Conservation (phyloP, 2,329 filamentous ascomycete species). For the Aspergillus alliaceus region DNA sequence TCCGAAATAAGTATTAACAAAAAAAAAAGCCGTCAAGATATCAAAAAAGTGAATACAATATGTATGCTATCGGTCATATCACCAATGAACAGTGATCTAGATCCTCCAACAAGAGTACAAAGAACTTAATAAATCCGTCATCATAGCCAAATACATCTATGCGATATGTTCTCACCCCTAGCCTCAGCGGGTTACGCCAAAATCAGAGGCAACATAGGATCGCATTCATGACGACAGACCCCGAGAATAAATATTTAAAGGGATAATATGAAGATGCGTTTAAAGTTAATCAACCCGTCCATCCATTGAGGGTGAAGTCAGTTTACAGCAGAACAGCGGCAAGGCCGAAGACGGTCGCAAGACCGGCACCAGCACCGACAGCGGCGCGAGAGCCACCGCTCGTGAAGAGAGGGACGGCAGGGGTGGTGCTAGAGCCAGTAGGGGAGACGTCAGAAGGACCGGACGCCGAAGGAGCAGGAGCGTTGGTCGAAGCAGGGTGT, state of each 20-base stretch:
- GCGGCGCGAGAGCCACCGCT: constrained; percentile 53
- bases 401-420: constrained; percentile 43
- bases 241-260: neutral
- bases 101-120: neutral
- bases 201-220: neutral
- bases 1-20: constrained; percentile 1
- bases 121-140: neutral
- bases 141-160: neutral
- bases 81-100: constrained; percentile 1
- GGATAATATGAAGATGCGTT: neutral
- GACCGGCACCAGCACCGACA: constrained; percentile 49
- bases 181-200: neutral
- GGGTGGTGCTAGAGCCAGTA: constrained; percentile 25
- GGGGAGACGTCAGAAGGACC: constrained; percentile 20
- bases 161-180: neutral
- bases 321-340: constrained; percentile 49
- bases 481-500: constrained; percentile 13
- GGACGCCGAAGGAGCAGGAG: constrained; percentile 14
- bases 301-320: neutral
- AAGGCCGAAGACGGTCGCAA: constrained; percentile 55
- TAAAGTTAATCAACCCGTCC: neutral
- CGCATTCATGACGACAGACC: neutral
- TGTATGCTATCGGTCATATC: constrained; percentile 7
- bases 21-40: neutral
- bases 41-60: neutral